Conservation (phyloP, 257 asterid genomes). For the Perilla frutescens region DNA sequence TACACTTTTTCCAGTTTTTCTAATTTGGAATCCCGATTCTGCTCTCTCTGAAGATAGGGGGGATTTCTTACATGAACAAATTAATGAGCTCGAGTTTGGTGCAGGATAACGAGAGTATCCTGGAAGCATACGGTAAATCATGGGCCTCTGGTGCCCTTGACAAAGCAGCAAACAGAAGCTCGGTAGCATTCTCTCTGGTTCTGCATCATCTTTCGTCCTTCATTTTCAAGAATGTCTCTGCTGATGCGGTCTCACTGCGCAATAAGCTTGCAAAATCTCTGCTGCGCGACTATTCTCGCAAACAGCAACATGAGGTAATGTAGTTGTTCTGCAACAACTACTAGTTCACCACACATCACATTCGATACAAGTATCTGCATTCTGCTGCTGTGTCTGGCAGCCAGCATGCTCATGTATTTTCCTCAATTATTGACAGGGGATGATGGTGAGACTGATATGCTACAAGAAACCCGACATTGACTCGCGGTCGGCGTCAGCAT, state of each 20-base stretch:
- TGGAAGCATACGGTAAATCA: slow-evolving; percentile 81
- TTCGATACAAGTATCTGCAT: background rate
- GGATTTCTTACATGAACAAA: background rate
- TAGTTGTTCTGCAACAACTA: background rate
- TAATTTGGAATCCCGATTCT: too few species aligned
- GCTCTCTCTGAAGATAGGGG: too few species aligned
- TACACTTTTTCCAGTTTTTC: background rate
- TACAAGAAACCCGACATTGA: slow-evolving; percentile 43
- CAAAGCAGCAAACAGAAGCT: slow-evolving; percentile 68
- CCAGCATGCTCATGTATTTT: slow-evolving; percentile 16
- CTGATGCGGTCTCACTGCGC: slow-evolving; percentile 52
- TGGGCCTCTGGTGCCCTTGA: slow-evolving; percentile 93
- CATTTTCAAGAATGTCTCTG: slow-evolving; percentile 51
- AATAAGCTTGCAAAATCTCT: slow-evolving; percentile 72
- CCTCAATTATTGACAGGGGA: slow-evolving; percentile 54
- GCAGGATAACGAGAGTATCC: slow-evolving; percentile 80
- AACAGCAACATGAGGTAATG: slow-evolving; percentile 78
- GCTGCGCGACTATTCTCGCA: slow-evolving; percentile 74
- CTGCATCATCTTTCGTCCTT: slow-evolving; percentile 82
- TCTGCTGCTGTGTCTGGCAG: background rate
- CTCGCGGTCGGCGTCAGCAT: slow-evolving; percentile 12
- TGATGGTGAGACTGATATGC: slow-evolving; percentile 66
- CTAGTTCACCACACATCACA: background rate
- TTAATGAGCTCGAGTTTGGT: slow-evolving; percentile 29
- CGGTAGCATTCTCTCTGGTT: slow-evolving; percentile 64